Conservation (phyloP, 2,329 filamentous ascomycete species). For the Talaromyces sp. region DNA sequence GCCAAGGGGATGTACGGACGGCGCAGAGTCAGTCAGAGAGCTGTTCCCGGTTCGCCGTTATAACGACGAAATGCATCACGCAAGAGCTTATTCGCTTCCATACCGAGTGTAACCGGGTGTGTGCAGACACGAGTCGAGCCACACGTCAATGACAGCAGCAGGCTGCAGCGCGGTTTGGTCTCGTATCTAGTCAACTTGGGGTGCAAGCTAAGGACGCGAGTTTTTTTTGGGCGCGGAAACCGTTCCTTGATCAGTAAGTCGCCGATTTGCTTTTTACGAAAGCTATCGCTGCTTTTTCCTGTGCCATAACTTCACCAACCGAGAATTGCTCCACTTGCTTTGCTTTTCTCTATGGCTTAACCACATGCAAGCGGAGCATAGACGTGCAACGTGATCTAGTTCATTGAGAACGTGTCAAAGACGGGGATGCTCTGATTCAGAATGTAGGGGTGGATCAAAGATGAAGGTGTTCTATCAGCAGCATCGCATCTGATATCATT, state of each 20-base stretch:
- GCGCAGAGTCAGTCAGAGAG: background rate
- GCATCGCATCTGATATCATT: background rate
- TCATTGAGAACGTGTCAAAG: background rate
- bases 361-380: background rate
- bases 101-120: background rate
- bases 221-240: background rate
- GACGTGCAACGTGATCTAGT: background rate
- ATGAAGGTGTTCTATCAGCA: background rate
- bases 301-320: background rate
- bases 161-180: background rate
- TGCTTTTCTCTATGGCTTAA: conserved; percentile 2
- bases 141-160: conserved; percentile 2
- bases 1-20: background rate
- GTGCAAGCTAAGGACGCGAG: background rate
- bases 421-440: background rate
- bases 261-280: background rate
- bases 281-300: background rate
- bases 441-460: background rate
- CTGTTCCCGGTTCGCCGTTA: conserved; percentile 1
- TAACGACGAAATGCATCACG: conserved; percentile 4
- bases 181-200: background rate
- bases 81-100: background rate
- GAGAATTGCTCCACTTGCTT: background rate
- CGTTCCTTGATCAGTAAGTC: background rate
- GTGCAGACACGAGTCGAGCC: background rate